A percentile compares a stretch with the other conserved stretches of the same genome.
phyloP scores from a whole-genome alignment of 208 protist genomes.

The Acanthamoeba castellanii region DNA sequence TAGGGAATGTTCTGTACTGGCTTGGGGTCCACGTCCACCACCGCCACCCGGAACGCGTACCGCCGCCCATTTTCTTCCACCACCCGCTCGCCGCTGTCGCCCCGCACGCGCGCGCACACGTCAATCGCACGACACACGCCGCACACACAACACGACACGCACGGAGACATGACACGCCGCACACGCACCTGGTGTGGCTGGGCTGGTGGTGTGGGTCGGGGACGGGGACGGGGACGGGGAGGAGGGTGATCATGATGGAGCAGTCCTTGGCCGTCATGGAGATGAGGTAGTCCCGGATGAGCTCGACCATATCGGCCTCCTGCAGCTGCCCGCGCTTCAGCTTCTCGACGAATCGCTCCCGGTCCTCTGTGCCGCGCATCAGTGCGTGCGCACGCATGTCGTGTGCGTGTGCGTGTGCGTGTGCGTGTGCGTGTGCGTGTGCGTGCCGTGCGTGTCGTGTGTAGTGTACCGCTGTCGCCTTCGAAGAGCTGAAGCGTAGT shows the following conservation, averaged over 20 bases:
- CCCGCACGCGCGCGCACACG: neutral
- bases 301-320: slow-evolving; percentile 43
- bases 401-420: neutral
- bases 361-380: neutral
- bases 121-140: neutral
- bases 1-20: slow-evolving; percentile 70
- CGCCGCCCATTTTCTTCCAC: neutral
- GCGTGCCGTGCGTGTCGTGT: neutral
- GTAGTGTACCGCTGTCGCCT: slow-evolving; percentile 17
- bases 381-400: neutral
- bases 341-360: slow-evolving; percentile 63
- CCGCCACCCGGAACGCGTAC: slow-evolving; percentile 39
- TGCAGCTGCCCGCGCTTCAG: slow-evolving; percentile 52
- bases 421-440: neutral
- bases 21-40: slow-evolving; percentile 75
- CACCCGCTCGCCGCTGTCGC: slow-evolving; percentile 4
- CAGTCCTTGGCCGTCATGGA: slow-evolving; percentile 74
- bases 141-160: neutral
- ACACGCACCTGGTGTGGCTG: neutral
- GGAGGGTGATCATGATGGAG: slow-evolving; percentile 75
- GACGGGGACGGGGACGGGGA: neutral
- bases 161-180: neutral
- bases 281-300: slow-evolving; percentile 70
- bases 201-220: neutral
- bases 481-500: slow-evolving; percentile 73